A percentile compares a stretch with the other conserved stretches of the same genome.
phyloP scores from a whole-genome alignment of 176 grass and related monocot genomes.

The Rhynchospora tenuis region DNA sequence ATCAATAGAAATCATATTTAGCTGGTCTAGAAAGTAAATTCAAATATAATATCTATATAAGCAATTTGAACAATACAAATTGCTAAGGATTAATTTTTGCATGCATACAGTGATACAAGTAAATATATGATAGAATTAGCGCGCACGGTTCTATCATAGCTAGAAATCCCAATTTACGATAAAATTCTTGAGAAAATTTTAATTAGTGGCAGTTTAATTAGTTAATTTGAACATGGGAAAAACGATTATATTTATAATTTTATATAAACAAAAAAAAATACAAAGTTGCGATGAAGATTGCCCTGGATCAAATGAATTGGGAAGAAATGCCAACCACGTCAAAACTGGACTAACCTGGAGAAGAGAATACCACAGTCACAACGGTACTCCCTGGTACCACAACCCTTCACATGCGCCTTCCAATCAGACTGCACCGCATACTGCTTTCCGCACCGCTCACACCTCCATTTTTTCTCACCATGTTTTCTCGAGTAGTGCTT shows the following conservation, averaged over 20 bases:
- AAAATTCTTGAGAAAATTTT: background rate
- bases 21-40: background rate
- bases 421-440: conserved; percentile 99
- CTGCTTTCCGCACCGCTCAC: conserved; percentile 78
- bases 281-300: background rate
- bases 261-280: background rate
- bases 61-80: background rate
- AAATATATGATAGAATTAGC: background rate
- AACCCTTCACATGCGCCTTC: conserved; percentile 94
- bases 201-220: background rate
- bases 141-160: background rate
- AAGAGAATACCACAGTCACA: conserved; percentile 94
- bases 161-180: background rate
- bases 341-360: conserved; percentile 44
- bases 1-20: background rate
- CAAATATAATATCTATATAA: background rate
- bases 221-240: background rate
- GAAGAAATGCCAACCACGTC: background rate
- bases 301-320: background rate
- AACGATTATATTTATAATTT: background rate
- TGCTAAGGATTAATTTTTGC: background rate
- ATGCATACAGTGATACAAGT: background rate
- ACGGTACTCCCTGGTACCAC: conserved; percentile 85
- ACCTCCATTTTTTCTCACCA: conserved; percentile 93
- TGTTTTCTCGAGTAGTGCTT: conserved; percentile 96